phyloP scores from a whole-genome alignment of 2,329 filamentous ascomycete species.

The Chaetothyriales sp. region DNA sequence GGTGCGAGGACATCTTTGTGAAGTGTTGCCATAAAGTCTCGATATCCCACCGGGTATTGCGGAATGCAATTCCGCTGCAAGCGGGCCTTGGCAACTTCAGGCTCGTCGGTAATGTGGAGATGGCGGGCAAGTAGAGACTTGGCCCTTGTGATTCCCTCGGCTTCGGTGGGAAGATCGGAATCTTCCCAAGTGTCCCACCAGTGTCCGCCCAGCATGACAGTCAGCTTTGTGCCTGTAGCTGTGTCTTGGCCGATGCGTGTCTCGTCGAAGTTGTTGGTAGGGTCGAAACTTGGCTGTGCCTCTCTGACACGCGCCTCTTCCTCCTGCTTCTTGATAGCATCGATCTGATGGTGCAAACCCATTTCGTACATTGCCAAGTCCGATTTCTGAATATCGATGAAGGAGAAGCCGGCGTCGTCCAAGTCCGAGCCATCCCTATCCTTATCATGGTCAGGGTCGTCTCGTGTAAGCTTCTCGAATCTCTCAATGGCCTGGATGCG shows the following conservation, averaged over 20 bases:
- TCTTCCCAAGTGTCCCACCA: conserved; percentile 58
- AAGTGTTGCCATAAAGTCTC: conserved; percentile 44
- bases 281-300: background rate
- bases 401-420: background rate
- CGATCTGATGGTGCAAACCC: background rate
- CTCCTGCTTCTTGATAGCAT: background rate
- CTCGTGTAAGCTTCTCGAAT: background rate
- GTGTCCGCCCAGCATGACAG: conserved; percentile 89
- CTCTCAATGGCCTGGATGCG: background rate
- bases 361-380: background rate
- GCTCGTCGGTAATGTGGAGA: conserved; percentile 52
- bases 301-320: background rate
- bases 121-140: conserved; percentile 57
- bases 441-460: background rate
- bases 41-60: conserved; percentile 74
- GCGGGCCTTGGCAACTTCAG: conserved; percentile 47
- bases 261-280: background rate
- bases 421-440: background rate
- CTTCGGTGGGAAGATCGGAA: conserved; percentile 45
- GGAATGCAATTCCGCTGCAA: conserved; percentile 66
- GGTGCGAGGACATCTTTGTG: conserved; percentile 37
- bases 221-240: conserved; percentile 63
- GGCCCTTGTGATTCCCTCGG: conserved; percentile 58
- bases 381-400: background rate
- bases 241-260: conserved; percentile 38